A percentile compares a stretch with the other conserved stretches of the same genome.
Conservation (phyloP, 2,329 filamentous ascomycete species). For the Trichothecium sympodiale region DNA sequence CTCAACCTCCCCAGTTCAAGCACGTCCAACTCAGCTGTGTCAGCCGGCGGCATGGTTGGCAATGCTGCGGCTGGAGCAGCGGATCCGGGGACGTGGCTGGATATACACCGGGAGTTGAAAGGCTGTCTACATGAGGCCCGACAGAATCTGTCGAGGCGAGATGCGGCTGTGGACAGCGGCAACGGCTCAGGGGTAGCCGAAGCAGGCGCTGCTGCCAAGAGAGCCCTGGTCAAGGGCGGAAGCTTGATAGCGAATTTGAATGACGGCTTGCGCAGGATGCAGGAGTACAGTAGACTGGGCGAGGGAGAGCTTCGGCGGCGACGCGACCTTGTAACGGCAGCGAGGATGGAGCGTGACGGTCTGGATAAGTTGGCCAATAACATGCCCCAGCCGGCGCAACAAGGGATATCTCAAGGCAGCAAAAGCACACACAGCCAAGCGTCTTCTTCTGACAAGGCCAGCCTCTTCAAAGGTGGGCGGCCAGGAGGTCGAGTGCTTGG, state of each 20-base stretch:
- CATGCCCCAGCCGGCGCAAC: constrained; percentile 19
- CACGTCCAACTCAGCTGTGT: constrained; percentile 34
- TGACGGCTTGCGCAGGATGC: constrained; percentile 50
- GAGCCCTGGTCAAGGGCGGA: constrained; percentile 57
- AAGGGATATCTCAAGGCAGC: constrained; percentile 11
- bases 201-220: constrained; percentile 64
- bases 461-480: constrained; percentile 28
- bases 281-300: constrained; percentile 46
- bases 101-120: constrained; percentile 66
- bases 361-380: constrained; percentile 61
- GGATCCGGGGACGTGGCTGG: constrained; percentile 63
- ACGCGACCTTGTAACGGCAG: constrained; percentile 57
- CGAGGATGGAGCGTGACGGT: constrained; percentile 63
- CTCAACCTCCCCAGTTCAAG: constrained; percentile 53
- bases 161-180: constrained; percentile 33
- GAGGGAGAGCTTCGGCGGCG: constrained; percentile 65
- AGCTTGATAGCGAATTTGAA: constrained; percentile 52
- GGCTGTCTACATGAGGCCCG: constrained; percentile 53
- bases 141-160: constrained; percentile 53
- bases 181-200: constrained; percentile 39
- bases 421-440: constrained; percentile 38
- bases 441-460: constrained; percentile 35
- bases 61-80: constrained; percentile 29
- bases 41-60: constrained; percentile 31
- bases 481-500: constrained; percentile 57